Evolutionary conservation across 306 rosid species (phyloP), one percentile per base, ranked within the genome.

Genomic region (Cyclanthera cordifolia): DNA sequence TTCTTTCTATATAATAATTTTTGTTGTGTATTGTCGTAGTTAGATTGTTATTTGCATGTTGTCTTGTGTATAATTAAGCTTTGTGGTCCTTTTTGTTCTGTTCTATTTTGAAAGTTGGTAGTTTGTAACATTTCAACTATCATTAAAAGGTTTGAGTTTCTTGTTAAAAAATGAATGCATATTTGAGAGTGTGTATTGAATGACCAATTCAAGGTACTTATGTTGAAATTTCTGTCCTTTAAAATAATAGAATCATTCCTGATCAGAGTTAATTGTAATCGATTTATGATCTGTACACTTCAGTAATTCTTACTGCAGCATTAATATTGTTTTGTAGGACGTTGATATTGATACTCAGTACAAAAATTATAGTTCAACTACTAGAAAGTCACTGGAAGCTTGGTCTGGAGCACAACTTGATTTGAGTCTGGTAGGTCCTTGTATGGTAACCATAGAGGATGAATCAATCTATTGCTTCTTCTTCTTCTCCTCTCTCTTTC

Each of bases 361-460:
- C 88, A 84, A 75, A 79, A 78, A 57, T 75, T 87, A 77, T 67
- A 85, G 87, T 70, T 67, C 67, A 72, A 75, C 85, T 67, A 87
- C 86, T n/a, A 87, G 88, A 84, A 86, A 84, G 76, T 89, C 96
- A 72, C 95, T 93, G 41, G 96, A 93, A 69, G 95, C 85, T 59
- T 93, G 98, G 98, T 85, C 95, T 73, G 91, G 89, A 53, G 81
- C 83, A 52, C 88, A 85, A 74, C 83, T 89, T 80, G 95, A 93
- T 87, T 78, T 93, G 86, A 91, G 86, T 74, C 86, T 93, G 96
- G 96, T 93, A 93, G 56, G 85, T 56, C 56, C 54, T 63, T 74
- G 49, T 34, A 3, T 41, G 15, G 16, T 60, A 60, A 20, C 32
- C 51, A 63, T n/a, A 34, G 49, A 59, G 23, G 25, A 32, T 10